A percentile compares a stretch with the other conserved stretches of the same genome.
These are phyloP conservation scores for Penicillium expansum DNA, from an alignment of 2,329 filamentous ascomycete species.

Conservation along the genomic window DNA sequence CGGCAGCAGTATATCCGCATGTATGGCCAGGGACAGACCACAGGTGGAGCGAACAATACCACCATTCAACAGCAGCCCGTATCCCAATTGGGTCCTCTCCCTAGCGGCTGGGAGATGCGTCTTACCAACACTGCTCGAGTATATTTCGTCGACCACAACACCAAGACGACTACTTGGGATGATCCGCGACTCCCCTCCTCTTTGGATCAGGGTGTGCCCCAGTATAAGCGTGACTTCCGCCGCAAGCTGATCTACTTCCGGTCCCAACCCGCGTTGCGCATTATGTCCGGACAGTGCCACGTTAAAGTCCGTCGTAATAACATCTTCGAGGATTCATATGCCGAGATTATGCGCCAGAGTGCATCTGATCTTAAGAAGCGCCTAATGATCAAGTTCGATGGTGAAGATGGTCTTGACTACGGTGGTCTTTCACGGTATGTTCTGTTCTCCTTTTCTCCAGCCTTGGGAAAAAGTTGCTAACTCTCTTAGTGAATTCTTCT, in stretches of 20 bases:
- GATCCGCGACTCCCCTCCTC: slow-evolving; percentile 93
- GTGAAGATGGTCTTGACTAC: slow-evolving; percentile 96
- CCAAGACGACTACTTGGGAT: slow-evolving; percentile 99
- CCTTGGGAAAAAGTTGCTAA: slow-evolving; percentile 25
- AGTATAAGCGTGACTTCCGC: slow-evolving; percentile 99
- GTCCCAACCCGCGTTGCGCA: slow-evolving; percentile 92
- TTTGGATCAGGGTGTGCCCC: slow-evolving; percentile 94
- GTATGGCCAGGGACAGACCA: slow-evolving; percentile 77
- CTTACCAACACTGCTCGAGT: slow-evolving; percentile 96
- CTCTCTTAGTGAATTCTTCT: slow-evolving; percentile 83
- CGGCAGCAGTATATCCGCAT: slow-evolving; percentile 98
- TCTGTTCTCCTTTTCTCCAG: neutral
- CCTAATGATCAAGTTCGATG: slow-evolving; percentile 99
- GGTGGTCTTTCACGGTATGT: slow-evolving; percentile 80
- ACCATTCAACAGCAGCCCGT: slow-evolving; percentile 96
- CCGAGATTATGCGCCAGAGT: slow-evolving; percentile 95
- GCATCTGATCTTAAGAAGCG: slow-evolving; percentile 96
- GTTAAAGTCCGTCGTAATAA: slow-evolving; percentile 95
- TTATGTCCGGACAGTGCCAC: slow-evolving; percentile 93
- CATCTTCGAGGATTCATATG: slow-evolving; percentile 98
- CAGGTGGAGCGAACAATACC: slow-evolving; percentile 63
- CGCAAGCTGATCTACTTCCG: slow-evolving; percentile 99
- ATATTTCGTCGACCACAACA: slow-evolving; percentile 99
- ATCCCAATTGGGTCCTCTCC: slow-evolving; percentile 89
- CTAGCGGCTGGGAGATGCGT: slow-evolving; percentile 99